Percentiles rank a stretch among this genome's conserved stretches.
These are phyloP conservation scores for Pseudogymnoascus sp. DNA, from an alignment of 2,329 filamentous ascomycete genomes.

Conservation along the genomic window DNA sequence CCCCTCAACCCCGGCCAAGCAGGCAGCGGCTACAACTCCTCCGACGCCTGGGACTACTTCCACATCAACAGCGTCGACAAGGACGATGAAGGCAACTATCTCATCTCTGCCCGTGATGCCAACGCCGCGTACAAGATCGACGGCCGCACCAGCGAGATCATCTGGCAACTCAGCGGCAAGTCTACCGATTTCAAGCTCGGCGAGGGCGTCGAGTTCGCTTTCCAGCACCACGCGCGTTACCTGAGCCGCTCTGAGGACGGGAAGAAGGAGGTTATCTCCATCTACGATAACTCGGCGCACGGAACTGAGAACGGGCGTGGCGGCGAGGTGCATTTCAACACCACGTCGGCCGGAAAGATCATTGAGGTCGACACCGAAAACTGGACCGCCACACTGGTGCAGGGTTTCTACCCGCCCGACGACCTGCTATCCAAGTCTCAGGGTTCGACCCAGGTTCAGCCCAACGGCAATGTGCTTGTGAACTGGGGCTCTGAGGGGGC, in stretches of 20 bases:
- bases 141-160: constrained; percentile 36
- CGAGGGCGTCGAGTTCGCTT: constrained; percentile 38
- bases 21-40: constrained; percentile 30
- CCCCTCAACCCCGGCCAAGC: constrained; percentile 39
- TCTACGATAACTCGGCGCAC: constrained; percentile 22
- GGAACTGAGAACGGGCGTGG: constrained; percentile 13
- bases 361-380: constrained; percentile 18
- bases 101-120: constrained; percentile 39
- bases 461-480: constrained; percentile 21
- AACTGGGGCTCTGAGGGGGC: constrained; percentile 21
- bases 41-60: constrained; percentile 34
- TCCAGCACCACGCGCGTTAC: constrained; percentile 42
- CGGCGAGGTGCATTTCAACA: constrained; percentile 13
- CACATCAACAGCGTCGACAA: constrained; percentile 33
- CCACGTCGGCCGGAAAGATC: constrained; percentile 19
- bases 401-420: constrained; percentile 18
- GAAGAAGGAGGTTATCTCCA: constrained; percentile 16
- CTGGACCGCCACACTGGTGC: constrained; percentile 17
- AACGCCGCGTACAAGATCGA: constrained; percentile 41
- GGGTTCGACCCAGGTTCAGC: constrained; percentile 20
- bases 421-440: constrained; percentile 19
- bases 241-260: constrained; percentile 20
- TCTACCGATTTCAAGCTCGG: constrained; percentile 36
- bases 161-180: constrained; percentile 40
- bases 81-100: constrained; percentile 35